These are phyloP conservation scores for Agaricus sinodeliciosus DNA, from an alignment of 768 basidiomycete species.

Conservation along the genomic window DNA sequence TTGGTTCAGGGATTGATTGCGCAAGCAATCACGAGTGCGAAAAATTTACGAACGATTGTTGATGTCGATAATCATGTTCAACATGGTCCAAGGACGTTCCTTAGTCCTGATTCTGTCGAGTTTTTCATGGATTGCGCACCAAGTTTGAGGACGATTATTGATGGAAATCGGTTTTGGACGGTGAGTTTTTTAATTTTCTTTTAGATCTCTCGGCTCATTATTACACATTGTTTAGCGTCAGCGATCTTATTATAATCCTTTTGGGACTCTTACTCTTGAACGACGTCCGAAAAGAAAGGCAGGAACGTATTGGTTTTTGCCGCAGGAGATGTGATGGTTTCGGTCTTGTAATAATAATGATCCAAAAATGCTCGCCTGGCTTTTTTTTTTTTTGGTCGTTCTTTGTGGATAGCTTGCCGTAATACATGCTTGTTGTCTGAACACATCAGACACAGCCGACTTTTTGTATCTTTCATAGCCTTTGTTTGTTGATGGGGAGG, in stretches of 20 bases:
- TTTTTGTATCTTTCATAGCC: too few species aligned
- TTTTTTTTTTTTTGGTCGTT: too few species aligned
- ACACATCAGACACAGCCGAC: too few species aligned
- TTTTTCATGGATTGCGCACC: conserved; percentile 5
- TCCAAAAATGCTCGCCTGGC: too few species aligned
- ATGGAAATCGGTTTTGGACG: conserved; percentile 11
- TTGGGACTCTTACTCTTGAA: background rate
- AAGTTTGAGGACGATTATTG: conserved; percentile 9
- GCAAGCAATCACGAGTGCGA: conserved; percentile 2
- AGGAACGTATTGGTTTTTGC: conserved; percentile 5
- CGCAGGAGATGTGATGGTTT: background rate
- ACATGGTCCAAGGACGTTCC: conserved; percentile 7
- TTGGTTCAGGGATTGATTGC: conserved; percentile 2
- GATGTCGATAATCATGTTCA: conserved; percentile 8
- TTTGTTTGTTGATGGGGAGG: too few species aligned
- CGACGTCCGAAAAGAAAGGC: conserved; percentile 1
- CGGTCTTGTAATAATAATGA: too few species aligned
- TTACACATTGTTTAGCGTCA: background rate
- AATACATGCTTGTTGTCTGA: too few species aligned
- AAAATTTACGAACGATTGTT: conserved; percentile 5
- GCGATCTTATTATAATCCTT: background rate
- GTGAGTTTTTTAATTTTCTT: background rate
- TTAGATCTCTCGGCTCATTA: too few species aligned
- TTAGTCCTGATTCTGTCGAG: conserved; percentile 7
- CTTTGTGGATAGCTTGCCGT: too few species aligned